Evolutionary conservation across 768 basidiomycete genomes (phyloP), one percentile per base, ranked within the genome.

Genomic region (Sporobolomyces roseus): DNA sequence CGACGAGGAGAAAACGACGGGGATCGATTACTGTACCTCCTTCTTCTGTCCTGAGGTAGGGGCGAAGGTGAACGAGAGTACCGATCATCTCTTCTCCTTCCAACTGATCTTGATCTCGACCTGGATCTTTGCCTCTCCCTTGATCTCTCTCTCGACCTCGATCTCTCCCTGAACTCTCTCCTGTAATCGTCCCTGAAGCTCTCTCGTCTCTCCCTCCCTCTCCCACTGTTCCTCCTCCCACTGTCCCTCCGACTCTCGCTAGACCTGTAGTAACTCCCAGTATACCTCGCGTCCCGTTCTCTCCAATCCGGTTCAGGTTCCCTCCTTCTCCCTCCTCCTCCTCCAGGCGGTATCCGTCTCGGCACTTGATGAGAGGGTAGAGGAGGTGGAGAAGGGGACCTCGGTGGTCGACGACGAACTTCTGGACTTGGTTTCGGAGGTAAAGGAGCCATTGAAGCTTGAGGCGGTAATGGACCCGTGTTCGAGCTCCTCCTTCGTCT

Each of bases 301-400:
- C 68, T 35, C 68, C 68, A 69, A 53, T 53, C 51, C 14, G 68
- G 68, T n/a, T n/a, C n/a, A n/a, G n/a, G n/a, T 41, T 69, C 68
- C 10, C 25, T 32, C 43, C 5, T 19, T 30, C 41, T 59, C 30
- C 21, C 5, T 29, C 25, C 27, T 50, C 52, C 45, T 5, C 65
- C 58, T 12, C 4, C 2, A 16, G n/a, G n/a, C 45, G 38, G 25
- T 33, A 50, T 0, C 50, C 2, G 23, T 46, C 45, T 6, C 52
- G 30, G 12, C 29, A n/a, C n/a, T n/a, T n/a, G n/a, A n/a, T n/a
- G n/a, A n/a, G n/a, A n/a, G n/a, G n/a, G n/a, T n/a, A n/a, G n/a
- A n/a, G n/a, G n/a, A n/a, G n/a, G n/a, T 27, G 5, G 52, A 51
- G 51, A 45, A 36, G 35, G 30, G 21, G 13, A 3, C 54, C 50